phyloP scores from a whole-genome alignment of 139 green algal genomes.

The Coccomyxa sp. region DNA sequence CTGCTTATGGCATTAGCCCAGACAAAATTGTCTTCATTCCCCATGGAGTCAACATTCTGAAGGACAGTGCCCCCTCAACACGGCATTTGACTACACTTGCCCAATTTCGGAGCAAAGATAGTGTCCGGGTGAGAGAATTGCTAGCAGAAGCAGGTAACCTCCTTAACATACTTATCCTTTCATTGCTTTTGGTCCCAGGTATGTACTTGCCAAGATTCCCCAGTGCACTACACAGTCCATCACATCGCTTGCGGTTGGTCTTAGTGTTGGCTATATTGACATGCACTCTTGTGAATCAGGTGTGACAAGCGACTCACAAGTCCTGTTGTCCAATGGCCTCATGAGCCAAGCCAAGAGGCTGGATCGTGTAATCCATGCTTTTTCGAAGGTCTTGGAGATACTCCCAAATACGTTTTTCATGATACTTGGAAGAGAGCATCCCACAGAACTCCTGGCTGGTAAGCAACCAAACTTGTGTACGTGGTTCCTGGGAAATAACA shows the following conservation, averaged over 20 bases:
- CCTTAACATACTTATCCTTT: too few relatives aligned
- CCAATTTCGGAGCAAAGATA: too few relatives aligned
- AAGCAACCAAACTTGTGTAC: too few relatives aligned
- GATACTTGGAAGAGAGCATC: background rate
- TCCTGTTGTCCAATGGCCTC: background rate
- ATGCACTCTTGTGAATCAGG: background rate
- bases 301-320: background rate
- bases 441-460: background rate
- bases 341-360: background rate
- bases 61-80: background rate
- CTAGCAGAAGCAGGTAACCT: too few relatives aligned
- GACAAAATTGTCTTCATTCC: background rate
- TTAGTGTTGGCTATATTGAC: too few relatives aligned
- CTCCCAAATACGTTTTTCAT: background rate
- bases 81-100: too few relatives aligned
- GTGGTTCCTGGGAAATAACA: too few relatives aligned
- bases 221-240: too few relatives aligned
- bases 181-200: too few relatives aligned
- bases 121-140: too few relatives aligned
- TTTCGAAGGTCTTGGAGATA: background rate
- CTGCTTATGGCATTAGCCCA: background rate
- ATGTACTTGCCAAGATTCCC: too few relatives aligned
- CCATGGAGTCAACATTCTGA: background rate
- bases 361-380: background rate
- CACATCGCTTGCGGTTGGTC: too few relatives aligned